Evolutionary conservation across 139 green algal species (phyloP).

Genomic region (Micromonas commoda): DNA sequence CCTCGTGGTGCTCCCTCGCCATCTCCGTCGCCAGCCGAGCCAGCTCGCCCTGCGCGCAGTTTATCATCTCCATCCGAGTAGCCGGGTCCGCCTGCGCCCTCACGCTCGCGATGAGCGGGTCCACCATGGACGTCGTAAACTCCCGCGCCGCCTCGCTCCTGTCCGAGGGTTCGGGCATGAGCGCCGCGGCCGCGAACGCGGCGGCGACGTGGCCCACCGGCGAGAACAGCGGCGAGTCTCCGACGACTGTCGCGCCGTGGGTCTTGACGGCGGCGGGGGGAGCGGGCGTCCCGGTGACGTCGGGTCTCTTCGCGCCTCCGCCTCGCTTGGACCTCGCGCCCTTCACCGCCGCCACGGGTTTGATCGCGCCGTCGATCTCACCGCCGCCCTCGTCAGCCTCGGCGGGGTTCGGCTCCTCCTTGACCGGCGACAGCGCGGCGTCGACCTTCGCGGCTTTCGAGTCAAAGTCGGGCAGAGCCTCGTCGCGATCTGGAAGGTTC

Average conservation of each 20-base stretch:
- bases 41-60: background rate
- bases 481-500: background rate
- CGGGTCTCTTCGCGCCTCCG: no score
- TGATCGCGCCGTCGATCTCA: no score
- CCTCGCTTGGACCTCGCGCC: no score
- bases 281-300: no score
- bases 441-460: no score
- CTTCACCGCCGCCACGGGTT: no score
- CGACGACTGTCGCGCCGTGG: background rate
- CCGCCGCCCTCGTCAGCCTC: no score
- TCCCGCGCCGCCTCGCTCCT: no score
- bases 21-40: background rate
- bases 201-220: background rate
- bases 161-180: background rate
- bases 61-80: background rate
- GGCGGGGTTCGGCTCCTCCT: no score
- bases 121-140: background rate
- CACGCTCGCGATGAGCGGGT: background rate
- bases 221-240: background rate
- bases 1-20: background rate
- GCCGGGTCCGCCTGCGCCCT: background rate
- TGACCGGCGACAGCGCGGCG: no score
- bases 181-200: background rate
- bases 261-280: no score
- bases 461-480: no score